phyloP scores from a whole-genome alignment of 2,329 filamentous ascomycete genomes.

The Chrysosporium keratinophilum region DNA sequence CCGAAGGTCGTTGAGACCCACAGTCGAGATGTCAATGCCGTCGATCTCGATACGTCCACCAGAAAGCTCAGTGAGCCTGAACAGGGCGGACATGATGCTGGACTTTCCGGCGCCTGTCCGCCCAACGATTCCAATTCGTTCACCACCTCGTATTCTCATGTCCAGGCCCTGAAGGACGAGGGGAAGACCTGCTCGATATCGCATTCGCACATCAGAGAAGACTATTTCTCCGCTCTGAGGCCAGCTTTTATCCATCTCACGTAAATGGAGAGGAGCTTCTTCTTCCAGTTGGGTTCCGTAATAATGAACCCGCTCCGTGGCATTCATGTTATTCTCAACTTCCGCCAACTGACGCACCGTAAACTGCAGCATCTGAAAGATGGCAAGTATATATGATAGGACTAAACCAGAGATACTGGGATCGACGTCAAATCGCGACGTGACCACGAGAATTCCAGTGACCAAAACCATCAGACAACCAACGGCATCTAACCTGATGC shows the following conservation, averaged over 20 bases:
- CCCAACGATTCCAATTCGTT: slow-evolving; percentile 41
- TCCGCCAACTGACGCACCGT: slow-evolving; percentile 87
- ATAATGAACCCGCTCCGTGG: slow-evolving; percentile 81
- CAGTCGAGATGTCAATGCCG: slow-evolving; percentile 33
- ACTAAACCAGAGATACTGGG: slow-evolving; percentile 82
- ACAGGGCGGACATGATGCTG: slow-evolving; percentile 38
- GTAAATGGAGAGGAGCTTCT: slow-evolving; percentile 71
- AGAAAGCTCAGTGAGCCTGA: slow-evolving; percentile 35
- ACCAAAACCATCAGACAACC: slow-evolving; percentile 78
- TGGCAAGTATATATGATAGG: slow-evolving; percentile 82
- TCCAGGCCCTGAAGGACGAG: slow-evolving; percentile 60
- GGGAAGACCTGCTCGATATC: slow-evolving; percentile 61
- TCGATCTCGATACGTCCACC: slow-evolving; percentile 36
- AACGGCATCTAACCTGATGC: slow-evolving; percentile 71
- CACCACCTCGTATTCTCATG: slow-evolving; percentile 36
- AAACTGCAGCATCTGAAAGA: slow-evolving; percentile 94
- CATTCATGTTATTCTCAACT: slow-evolving; percentile 97
- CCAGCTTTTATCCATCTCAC: slow-evolving; percentile 63
- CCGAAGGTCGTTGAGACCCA: slow-evolving; percentile 36
- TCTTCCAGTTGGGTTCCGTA: slow-evolving; percentile 81
- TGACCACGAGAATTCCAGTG: slow-evolving; percentile 82
- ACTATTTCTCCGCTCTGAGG: slow-evolving; percentile 74
- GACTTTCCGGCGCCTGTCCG: slow-evolving; percentile 39
- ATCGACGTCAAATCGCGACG: slow-evolving; percentile 71
- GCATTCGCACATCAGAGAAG: slow-evolving; percentile 67